Base-by-base conservation (phyloP, 169 alveolate species). In the Eimeria maxima region DNA sequence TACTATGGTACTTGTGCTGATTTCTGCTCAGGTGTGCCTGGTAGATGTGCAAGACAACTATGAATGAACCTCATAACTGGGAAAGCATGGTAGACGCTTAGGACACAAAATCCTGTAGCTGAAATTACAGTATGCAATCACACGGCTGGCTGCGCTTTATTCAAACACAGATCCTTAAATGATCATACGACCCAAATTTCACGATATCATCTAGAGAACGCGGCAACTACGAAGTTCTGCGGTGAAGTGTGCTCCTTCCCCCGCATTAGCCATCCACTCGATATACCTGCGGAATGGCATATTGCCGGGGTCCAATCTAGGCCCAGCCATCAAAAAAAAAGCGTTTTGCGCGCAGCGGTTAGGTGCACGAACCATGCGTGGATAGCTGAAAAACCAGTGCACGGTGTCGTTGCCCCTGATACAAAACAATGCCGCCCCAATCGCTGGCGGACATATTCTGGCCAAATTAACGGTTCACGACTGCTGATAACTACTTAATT, bases 401-500 rank as follows among this genome's bases (percentile, higher is more conserved):
- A 69, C 78, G 29, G 27, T 69, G 7, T 69, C 50, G 50, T 33
- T n/a, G 45, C 50, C 80, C 50, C 80, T 0, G 80, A 16, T 11
- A 10, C 24, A 33, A 69, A 69, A 33, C 50, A 29, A 29, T 69
- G 80, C 80, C 27, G 80, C 80, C 13, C 47, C n/a, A 20, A 24
- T 10, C 45, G n/a, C 22, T 3, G 45, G 80, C 80, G 80, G 80
- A 27, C 14, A 33, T 33, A 27, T 14, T 13, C 50, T 47, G 50
- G 29, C n/a, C 50, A 33, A 29, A 18, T n/a, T 45, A 45, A 22
- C 44, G 47, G 8, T 78, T 44, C 57, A 78, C 0, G 38, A 42
- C 24, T 55, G 91, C 50, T 22, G 44, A 14, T 42, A 45, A 74
- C 84, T 67, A 95, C 44, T 95, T 95, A 14, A 95, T 76, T 60